Conservation (phyloP, 2,329 filamentous ascomycete genomes). For the Aspergillus sojae region DNA sequence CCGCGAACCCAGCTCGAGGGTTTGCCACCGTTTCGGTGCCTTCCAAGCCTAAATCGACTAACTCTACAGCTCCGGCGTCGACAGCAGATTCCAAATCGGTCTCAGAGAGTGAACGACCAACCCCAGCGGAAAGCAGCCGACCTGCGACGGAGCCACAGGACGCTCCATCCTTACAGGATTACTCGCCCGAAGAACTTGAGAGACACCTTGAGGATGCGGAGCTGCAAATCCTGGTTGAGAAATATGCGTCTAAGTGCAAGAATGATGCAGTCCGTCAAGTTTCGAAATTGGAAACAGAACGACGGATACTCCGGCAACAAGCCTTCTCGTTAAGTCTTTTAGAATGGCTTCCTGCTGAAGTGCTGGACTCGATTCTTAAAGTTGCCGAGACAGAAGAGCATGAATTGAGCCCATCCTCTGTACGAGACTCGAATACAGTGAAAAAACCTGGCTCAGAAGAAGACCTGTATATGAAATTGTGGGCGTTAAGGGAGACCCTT, state of each 20-base stretch:
- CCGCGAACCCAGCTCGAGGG: slow-evolving; percentile 82
- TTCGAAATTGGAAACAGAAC: slow-evolving; percentile 79
- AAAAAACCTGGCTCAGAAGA: slow-evolving; percentile 65
- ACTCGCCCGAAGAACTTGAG: slow-evolving; percentile 88
- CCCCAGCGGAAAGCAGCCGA: slow-evolving; percentile 22
- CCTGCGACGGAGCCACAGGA: slow-evolving; percentile 18
- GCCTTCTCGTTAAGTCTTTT: slow-evolving; percentile 71
- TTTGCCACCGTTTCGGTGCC: slow-evolving; percentile 93
- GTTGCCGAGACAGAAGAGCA: slow-evolving; percentile 51
- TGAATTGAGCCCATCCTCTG: slow-evolving; percentile 37
- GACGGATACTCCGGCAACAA: slow-evolving; percentile 77
- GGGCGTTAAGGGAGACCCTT: slow-evolving; percentile 79
- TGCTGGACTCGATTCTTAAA: slow-evolving; percentile 76
- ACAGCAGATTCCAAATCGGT: slow-evolving; percentile 32
- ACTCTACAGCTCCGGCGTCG: slow-evolving; percentile 33
- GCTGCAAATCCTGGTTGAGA: slow-evolving; percentile 84
- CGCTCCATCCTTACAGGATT: slow-evolving; percentile 49
- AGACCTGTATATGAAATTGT: slow-evolving; percentile 76
- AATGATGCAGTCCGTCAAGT: slow-evolving; percentile 78
- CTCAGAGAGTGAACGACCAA: slow-evolving; percentile 35
- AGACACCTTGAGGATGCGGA: slow-evolving; percentile 87
- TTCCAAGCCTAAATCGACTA: slow-evolving; percentile 69
- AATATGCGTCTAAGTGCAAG: slow-evolving; percentile 75
- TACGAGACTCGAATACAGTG: slow-evolving; percentile 26
- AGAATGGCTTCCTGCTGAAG: slow-evolving; percentile 79